A percentile compares a stretch with the other conserved stretches of the same genome.
These are phyloP conservation scores for Batrachochytrium dendrobatidis DNA, from an alignment of 371 early-diverging fungal species.

Conservation along the genomic window DNA sequence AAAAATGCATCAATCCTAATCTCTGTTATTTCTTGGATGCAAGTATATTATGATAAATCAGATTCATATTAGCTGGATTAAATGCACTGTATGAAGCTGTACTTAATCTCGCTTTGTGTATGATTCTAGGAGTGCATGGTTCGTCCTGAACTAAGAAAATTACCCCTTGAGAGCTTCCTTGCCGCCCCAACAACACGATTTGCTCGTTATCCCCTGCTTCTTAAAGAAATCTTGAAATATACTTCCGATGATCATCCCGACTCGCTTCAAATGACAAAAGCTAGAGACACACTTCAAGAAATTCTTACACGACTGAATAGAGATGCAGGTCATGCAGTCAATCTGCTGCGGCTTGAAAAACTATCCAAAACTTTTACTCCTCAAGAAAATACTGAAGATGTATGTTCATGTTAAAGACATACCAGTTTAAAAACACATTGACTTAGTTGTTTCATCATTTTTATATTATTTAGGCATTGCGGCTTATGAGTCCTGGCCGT, in stretches of 20 bases:
- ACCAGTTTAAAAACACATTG: neutral
- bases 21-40: slow-evolving; percentile 71
- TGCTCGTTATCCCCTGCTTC: slow-evolving; percentile 79
- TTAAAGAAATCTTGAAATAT: slow-evolving; percentile 74
- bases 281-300: slow-evolving; percentile 55
- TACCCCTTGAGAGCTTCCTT: slow-evolving; percentile 66
- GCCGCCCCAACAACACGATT: slow-evolving; percentile 80
- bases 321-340: slow-evolving; percentile 80
- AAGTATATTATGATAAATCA: slow-evolving; percentile 10
- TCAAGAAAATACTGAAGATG: neutral
- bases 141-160: slow-evolving; percentile 67
- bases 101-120: neutral
- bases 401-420: neutral
- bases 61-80: neutral
- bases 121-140: slow-evolving; percentile 54
- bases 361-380: slow-evolving; percentile 5
- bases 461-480: slow-evolving; percentile 50
- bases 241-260: slow-evolving; percentile 79
- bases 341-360: slow-evolving; percentile 45
- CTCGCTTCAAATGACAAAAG: slow-evolving; percentile 48
- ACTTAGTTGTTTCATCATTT: neutral
- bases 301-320: slow-evolving; percentile 67
- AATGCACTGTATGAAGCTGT: neutral
- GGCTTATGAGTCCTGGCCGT: slow-evolving; percentile 60
- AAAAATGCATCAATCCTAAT: slow-evolving; percentile 54